Conservation (phyloP, 2,329 filamentous ascomycete genomes). For the Malbranchea zuffiana region DNA sequence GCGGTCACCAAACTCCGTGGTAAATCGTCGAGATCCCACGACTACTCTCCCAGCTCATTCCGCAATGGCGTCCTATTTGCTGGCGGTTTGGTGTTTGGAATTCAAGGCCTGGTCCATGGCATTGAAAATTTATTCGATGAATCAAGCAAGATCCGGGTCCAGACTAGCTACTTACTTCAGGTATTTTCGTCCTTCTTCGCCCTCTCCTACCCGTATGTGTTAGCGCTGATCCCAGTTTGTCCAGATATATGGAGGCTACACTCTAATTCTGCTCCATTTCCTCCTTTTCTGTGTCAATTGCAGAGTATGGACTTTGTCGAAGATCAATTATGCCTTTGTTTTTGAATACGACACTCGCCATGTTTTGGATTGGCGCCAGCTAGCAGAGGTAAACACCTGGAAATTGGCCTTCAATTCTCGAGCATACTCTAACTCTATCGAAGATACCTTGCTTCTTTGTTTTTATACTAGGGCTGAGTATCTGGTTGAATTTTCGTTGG, state of each 20-base stretch:
- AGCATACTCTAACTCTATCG: not conserved
- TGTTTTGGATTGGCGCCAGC: slow-evolving; percentile 77
- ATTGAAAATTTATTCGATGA: slow-evolving; percentile 34
- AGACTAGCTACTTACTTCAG: slow-evolving; percentile 61
- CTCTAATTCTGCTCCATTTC: slow-evolving; percentile 69
- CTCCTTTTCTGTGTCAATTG: slow-evolving; percentile 78
- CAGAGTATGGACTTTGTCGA: slow-evolving; percentile 67
- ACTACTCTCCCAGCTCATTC: slow-evolving; percentile 50
- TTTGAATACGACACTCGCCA: slow-evolving; percentile 90
- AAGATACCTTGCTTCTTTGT: slow-evolving; percentile 74
- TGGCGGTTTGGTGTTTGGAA: slow-evolving; percentile 52
- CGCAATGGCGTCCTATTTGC: slow-evolving; percentile 57
- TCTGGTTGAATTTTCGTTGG: slow-evolving; percentile 85
- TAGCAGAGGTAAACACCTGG: slow-evolving; percentile 52
- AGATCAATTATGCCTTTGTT: slow-evolving; percentile 93
- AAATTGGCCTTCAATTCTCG: not conserved
- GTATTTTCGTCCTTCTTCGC: slow-evolving; percentile 16
- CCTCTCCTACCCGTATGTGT: not conserved
- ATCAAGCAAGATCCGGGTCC: slow-evolving; percentile 30
- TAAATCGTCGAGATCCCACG: slow-evolving; percentile 48
- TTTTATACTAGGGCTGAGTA: slow-evolving; percentile 60
- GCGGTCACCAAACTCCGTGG: slow-evolving; percentile 77
- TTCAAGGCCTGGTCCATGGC: slow-evolving; percentile 56
- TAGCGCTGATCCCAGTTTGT: slow-evolving; percentile 13
- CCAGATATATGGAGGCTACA: slow-evolving; percentile 85